A percentile compares a stretch with the other conserved stretches of the same genome.
Evolutionary conservation across 1,284 basidiomycete genomes (phyloP).

Genomic region (Tremellales sp.): DNA sequence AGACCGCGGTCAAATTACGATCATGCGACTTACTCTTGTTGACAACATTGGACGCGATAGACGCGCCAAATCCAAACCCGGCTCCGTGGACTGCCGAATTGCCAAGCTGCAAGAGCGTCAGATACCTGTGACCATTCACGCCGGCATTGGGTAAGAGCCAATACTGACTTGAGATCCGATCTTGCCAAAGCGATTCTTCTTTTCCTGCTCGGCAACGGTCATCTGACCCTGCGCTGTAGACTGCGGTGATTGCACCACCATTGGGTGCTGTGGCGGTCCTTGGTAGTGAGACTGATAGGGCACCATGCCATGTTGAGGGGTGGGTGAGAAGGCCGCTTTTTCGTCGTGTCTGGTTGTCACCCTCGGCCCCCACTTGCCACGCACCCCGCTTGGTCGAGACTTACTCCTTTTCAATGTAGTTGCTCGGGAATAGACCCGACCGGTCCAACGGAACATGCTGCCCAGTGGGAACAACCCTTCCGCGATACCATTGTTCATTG

Average conservation of each 20-base stretch:
- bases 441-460: conserved; percentile 24
- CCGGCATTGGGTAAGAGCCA: conserved; percentile 2
- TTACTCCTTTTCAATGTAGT: conserved; percentile 44
- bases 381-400: conserved; percentile 5
- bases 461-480: conserved; percentile 33
- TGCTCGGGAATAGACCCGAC: conserved; percentile 40
- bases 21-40: conserved; percentile 17
- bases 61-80: conserved; percentile 32
- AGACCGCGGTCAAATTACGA: neutral
- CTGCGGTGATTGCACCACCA: conserved; percentile 15
- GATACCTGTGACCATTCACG: too few relatives aligned
- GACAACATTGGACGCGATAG: conserved; percentile 25
- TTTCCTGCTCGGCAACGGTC: conserved; percentile 17
- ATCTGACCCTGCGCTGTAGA: conserved; percentile 19
- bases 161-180: conserved; percentile 31
- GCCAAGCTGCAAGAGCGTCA: conserved; percentile 20
- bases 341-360: neutral
- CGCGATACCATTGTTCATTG: conserved; percentile 44
- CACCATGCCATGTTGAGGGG: conserved; percentile 17
- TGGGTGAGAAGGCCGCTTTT: conserved; percentile 2
- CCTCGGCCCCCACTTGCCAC: too few relatives aligned
- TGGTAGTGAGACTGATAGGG: conserved; percentile 19
- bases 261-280: conserved; percentile 14
- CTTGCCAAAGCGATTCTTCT: conserved; percentile 37
- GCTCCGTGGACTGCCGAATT: conserved; percentile 31